A percentile compares a stretch with the other conserved stretches of the same genome.
Evolutionary conservation across 2,329 filamentous ascomycete genomes (phyloP).

Genomic region (Exophiala aquamarina): DNA sequence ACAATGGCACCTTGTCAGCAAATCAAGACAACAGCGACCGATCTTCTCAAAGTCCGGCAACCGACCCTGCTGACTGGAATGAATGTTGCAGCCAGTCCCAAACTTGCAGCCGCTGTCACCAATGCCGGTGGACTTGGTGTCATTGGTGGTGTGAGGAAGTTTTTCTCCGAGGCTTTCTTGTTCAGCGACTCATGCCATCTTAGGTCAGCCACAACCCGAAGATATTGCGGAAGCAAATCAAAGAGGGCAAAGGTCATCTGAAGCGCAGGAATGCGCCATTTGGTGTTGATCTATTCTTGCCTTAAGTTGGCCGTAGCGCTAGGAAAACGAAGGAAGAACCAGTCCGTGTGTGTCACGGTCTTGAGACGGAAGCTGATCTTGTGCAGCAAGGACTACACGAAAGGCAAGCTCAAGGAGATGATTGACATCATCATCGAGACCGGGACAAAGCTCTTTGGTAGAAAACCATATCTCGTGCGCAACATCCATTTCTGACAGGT

Average conservation of each 20-base stretch:
- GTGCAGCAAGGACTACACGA: conserved; percentile 83
- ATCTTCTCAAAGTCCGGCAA: conserved; percentile 88
- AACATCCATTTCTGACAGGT: too few relatives aligned
- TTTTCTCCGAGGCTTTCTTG: too few relatives aligned
- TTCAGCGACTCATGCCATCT: too few relatives aligned
- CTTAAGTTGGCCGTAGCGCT: conserved; percentile 81
- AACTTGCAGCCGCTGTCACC: conserved; percentile 83
- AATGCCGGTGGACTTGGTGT: conserved; percentile 87
- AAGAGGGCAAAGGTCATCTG: conserved; percentile 78
- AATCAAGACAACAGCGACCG: conserved; percentile 79
- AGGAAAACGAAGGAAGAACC: conserved; percentile 80
- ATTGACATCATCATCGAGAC: conserved; percentile 76
- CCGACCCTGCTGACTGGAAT: conserved; percentile 85
- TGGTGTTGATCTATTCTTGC: conserved; percentile 83
- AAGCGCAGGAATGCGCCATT: conserved; percentile 83
- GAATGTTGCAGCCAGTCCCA: conserved; percentile 87
- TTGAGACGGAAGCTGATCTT: too few relatives aligned
- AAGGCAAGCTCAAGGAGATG: conserved; percentile 74
- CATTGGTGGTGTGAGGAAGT: conserved; percentile 85
- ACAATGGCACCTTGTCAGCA: too few relatives aligned
- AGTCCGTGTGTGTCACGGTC: too few relatives aligned
- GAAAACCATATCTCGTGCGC: too few relatives aligned
- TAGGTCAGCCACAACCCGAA: conserved; percentile 74
- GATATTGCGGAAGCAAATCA: conserved; percentile 84
- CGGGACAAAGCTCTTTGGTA: conserved; percentile 71